Evolutionary conservation across 2,329 filamentous ascomycete genomes (phyloP).

Genomic region (Dendrostoma leiphaemia): DNA sequence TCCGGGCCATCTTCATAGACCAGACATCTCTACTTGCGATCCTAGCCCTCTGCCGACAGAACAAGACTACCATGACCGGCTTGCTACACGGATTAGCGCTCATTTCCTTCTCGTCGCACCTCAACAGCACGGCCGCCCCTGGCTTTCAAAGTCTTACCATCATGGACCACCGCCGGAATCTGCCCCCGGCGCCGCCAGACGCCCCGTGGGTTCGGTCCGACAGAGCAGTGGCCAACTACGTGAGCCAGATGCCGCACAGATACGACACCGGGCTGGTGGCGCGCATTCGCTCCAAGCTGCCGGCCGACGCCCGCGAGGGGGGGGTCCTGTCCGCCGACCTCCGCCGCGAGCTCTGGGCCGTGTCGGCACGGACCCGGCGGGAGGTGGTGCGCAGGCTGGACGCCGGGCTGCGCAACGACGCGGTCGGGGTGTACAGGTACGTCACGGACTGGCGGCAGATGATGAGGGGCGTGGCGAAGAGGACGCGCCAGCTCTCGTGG

Average conservation of each 20-base stretch:
- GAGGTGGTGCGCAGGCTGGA: constrained; percentile 28
- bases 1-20: constrained; percentile 14
- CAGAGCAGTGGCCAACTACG: constrained; percentile 13
- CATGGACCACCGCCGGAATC: constrained; percentile 18
- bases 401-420: constrained; percentile 29
- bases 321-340: constrained; percentile 27
- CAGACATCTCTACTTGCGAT: constrained; percentile 10
- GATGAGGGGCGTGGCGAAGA: constrained; percentile 26
- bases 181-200: constrained; percentile 9
- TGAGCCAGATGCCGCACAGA: constrained; percentile 19
- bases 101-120: constrained; percentile 12
- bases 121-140: constrained; percentile 6
- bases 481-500: constrained; percentile 30
- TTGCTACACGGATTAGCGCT: constrained; percentile 18
- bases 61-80: constrained; percentile 20
- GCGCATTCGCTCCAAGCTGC: constrained; percentile 25
- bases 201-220: constrained; percentile 15
- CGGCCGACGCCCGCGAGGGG: not conserved
- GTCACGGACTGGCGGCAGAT: constrained; percentile 33
- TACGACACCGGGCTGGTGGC: constrained; percentile 23
- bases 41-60: constrained; percentile 14
- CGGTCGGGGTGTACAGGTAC: constrained; percentile 31
- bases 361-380: constrained; percentile 25
- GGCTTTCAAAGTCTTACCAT: constrained; percentile 19
- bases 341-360: constrained; percentile 30